Evolutionary conservation across 768 basidiomycete species (phyloP).

Genomic region (Trichaptum fuscoviolaceum): DNA sequence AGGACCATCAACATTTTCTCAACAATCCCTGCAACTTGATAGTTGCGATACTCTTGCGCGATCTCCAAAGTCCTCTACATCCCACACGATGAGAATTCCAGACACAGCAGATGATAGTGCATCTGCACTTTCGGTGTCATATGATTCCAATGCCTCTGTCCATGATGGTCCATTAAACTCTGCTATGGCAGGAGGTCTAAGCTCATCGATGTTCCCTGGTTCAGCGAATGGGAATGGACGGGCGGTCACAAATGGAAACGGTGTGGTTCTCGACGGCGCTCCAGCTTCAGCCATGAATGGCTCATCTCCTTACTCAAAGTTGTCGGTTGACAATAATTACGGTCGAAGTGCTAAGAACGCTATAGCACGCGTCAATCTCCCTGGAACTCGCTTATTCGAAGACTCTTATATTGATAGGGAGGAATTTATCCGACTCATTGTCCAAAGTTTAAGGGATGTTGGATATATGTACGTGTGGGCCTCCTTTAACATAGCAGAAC

Average conservation of each 20-base stretch:
- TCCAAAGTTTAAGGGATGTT: conserved; percentile 87
- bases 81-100: conserved; percentile 43
- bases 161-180: conserved; percentile 51
- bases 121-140: conserved; percentile 39
- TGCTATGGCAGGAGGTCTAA: conserved; percentile 19
- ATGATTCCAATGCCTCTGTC: conserved; percentile 29
- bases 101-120: conserved; percentile 39
- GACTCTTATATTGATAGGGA: conserved; percentile 79
- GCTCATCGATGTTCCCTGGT: conserved; percentile 16
- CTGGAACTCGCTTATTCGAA: conserved; percentile 72
- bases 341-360: conserved; percentile 41
- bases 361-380: conserved; percentile 58
- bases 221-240: conserved; percentile 38
- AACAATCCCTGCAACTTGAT: background rate
- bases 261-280: conserved; percentile 10
- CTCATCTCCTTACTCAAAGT: conserved; percentile 11
- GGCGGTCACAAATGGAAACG: conserved; percentile 10
- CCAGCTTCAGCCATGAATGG: conserved; percentile 12
- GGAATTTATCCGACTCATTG: conserved; percentile 84
- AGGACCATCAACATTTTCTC: background rate
- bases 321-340: conserved; percentile 15
- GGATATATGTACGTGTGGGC: conserved; percentile 47
- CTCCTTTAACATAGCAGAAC: background rate
- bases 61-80: background rate
- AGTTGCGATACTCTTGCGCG: background rate